Conservation (phyloP, 1,139 yeast species). For the Nematodospora anomalae region DNA sequence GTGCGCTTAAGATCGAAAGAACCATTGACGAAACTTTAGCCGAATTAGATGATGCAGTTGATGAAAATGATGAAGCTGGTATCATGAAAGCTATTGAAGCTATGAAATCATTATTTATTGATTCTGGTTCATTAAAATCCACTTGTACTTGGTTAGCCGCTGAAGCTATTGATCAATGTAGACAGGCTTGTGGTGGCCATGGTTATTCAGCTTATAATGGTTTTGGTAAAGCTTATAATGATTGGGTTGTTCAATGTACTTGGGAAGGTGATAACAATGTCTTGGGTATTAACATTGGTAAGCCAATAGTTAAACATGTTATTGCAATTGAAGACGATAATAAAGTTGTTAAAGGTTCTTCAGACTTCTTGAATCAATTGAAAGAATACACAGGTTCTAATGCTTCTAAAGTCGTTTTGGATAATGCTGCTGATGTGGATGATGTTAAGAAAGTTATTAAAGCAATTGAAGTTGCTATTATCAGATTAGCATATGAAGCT, state of each 20-base stretch:
- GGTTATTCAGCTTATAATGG: slow-evolving; percentile 51
- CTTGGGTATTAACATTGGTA: slow-evolving; percentile 48
- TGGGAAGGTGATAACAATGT: slow-evolving; percentile 57
- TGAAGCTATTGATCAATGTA: slow-evolving; percentile 45
- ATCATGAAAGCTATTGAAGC: slow-evolving; percentile 40
- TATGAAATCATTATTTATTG: slow-evolving; percentile 47
- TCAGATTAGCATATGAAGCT: slow-evolving; percentile 39
- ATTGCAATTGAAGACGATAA: slow-evolving; percentile 31
- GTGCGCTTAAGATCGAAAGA: slow-evolving; percentile 39
- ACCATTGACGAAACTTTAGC: slow-evolving; percentile 31
- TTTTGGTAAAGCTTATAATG: slow-evolving; percentile 49
- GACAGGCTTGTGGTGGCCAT: slow-evolving; percentile 56
- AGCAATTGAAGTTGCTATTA: slow-evolving; percentile 45
- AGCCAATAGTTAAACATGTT: slow-evolving; percentile 43
- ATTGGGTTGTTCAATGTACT: slow-evolving; percentile 54
- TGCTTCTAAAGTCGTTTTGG: slow-evolving; percentile 27
- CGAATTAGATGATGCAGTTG: slow-evolving; percentile 39
- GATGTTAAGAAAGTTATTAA: slow-evolving; percentile 34
- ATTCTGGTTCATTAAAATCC: slow-evolving; percentile 49
- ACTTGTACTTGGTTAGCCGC: slow-evolving; percentile 52
- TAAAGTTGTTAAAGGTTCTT: slow-evolving; percentile 38
- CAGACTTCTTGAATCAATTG: slow-evolving; percentile 41
- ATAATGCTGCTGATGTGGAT: slow-evolving; percentile 27
- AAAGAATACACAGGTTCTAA: slow-evolving; percentile 26
- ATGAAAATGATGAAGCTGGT: slow-evolving; percentile 32